These are phyloP conservation scores for Colletotrichum lupini DNA, from an alignment of 2,329 filamentous ascomycete species.

Conservation along the genomic window DNA sequence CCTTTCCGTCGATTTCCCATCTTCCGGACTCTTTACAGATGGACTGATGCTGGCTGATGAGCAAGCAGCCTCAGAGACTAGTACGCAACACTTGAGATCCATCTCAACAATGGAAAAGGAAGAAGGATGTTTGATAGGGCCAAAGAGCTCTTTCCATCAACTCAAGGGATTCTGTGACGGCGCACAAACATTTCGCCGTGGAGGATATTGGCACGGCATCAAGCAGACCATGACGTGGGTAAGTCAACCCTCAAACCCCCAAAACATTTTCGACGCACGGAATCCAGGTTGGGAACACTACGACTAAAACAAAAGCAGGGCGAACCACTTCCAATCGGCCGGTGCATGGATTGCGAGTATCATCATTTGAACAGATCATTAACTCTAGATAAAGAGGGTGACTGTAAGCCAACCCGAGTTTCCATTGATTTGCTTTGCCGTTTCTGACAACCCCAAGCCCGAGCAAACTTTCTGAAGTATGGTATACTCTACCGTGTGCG, in stretches of 20 bases:
- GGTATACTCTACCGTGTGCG: constrained; percentile 52
- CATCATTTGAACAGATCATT: constrained; percentile 44
- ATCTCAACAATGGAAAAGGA: constrained; percentile 8
- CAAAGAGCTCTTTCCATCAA: constrained; percentile 48
- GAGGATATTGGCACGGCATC: constrained; percentile 49
- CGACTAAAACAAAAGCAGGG: constrained; percentile 28
- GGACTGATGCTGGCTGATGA: constrained; percentile 34
- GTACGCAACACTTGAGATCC: not conserved
- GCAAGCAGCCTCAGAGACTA: not conserved
- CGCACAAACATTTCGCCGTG: constrained; percentile 48
- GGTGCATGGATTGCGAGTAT: constrained; percentile 43
- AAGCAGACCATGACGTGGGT: constrained; percentile 40
- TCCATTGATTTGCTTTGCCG: not conserved
- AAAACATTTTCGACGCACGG: not conserved
- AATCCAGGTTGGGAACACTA: not conserved
- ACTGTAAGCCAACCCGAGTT: constrained; percentile 39
- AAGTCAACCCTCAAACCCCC: constrained; percentile 5
- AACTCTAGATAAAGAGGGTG: constrained; percentile 43
- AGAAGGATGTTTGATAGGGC: constrained; percentile 40
- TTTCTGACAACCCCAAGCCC: constrained; percentile 39
- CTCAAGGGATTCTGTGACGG: constrained; percentile 52
- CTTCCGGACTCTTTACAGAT: constrained; percentile 11
- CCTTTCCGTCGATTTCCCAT: not conserved
- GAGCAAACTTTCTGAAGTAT: constrained; percentile 45
- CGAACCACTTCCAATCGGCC: constrained; percentile 37